Base-by-base conservation (phyloP, 225 moss, liverwort and hornwort species). In the Physcomitrellopsis africana region DNA sequence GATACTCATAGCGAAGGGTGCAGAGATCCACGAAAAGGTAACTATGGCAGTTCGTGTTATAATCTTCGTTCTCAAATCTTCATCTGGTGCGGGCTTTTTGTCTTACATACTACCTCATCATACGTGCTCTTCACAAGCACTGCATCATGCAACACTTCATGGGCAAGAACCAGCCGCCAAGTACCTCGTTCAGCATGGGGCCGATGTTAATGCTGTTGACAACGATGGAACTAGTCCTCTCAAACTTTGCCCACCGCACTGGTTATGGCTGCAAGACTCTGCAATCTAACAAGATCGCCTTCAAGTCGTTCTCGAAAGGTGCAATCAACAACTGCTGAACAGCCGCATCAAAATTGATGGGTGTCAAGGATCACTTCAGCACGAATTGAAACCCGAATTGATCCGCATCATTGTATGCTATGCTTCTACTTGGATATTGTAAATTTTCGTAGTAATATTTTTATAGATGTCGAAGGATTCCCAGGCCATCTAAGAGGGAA, bases 1-100 rank as follows among this genome's bases (percentile, higher is more conserved):
- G 75, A 81, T 93, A 62, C 81, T 93, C 24, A 58, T 90, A 75
- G 54, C 86, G 22, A 86, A 89, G 65, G 92, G 92, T 57, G 92
- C 92, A 78, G 74, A 93, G 45, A 90, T 93, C 68, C 72, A 90
- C 52, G 81, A 85, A 3, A 86, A 88, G 90, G 90, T 88, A 45
- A 47, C 52, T 43, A 11, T 14, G 20, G 7, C 23, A 9, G 5
- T 65, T 45, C 29, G 61, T 62, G 18, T 10, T 48, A 48, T 14
- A 48, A 10, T 48, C 48, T 48, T 48, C 5, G 52, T 16, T 15
- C 16, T 53, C n/a, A 53, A 49, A 53, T 16, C 45, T 70, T 70
- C 45, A 45, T 59, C 14, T 55, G 42, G 8, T 22, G 9, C 41
- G 20, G 52, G 27, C 58, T 19, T 51, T 24, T 16, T 51, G 26